Evolutionary conservation across 768 basidiomycete genomes (phyloP).

Genomic region (Lentinula detonsa): DNA sequence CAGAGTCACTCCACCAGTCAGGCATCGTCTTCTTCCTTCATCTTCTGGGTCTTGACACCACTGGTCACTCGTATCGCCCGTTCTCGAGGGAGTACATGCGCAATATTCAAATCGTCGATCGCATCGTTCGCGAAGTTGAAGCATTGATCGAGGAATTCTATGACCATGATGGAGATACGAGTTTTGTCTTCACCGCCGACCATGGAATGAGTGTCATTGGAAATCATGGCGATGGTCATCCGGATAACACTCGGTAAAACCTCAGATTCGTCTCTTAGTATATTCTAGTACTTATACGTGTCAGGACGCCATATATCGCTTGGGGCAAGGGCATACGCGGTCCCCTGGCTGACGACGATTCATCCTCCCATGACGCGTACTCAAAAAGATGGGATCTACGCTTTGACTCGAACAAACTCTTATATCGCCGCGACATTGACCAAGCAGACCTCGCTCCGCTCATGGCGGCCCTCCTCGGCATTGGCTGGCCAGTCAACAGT

Average conservation of each 20-base stretch:
- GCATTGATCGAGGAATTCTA: constrained; percentile 58
- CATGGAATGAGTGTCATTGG: constrained; percentile 89
- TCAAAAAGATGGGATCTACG: constrained; percentile 56
- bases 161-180: constrained; percentile 53
- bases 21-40: constrained; percentile 80
- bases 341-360: constrained; percentile 48
- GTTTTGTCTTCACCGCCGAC: constrained; percentile 80
- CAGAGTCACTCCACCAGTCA: constrained; percentile 41
- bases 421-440: constrained; percentile 61
- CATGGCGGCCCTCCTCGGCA: constrained; percentile 70
- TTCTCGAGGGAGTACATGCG: constrained; percentile 88
- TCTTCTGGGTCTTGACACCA: constrained; percentile 79
- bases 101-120: constrained; percentile 76
- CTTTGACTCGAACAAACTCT: background rate
- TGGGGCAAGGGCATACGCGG: constrained; percentile 79
- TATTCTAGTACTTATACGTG: constrained; percentile 26
- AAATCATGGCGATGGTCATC: constrained; percentile 86
- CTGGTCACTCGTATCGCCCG: constrained; percentile 82
- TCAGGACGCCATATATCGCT: constrained; percentile 74
- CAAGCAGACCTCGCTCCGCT: constrained; percentile 80
- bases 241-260: background rate
- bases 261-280: background rate
- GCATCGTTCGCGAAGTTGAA: constrained; percentile 64
- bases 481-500: constrained; percentile 74
- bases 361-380: constrained; percentile 66